Percentiles rank a stretch among this genome's conserved stretches.
Evolutionary conservation across 352 stramenopile species (phyloP).

Genomic region (Phytophthora brassicae): DNA sequence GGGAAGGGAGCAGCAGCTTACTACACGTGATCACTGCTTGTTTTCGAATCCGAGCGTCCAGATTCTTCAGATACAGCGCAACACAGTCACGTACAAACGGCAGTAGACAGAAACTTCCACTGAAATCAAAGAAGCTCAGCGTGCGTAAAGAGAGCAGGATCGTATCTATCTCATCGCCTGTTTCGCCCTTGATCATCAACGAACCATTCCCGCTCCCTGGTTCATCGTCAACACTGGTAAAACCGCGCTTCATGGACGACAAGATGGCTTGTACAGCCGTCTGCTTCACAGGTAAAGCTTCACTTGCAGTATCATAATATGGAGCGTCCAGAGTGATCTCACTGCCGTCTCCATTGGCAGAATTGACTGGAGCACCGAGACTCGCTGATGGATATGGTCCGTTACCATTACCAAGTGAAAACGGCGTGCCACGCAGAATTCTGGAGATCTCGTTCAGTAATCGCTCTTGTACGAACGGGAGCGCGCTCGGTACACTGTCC

Average conservation of each 20-base stretch:
- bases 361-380: constrained; percentile 4
- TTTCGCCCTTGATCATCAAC: constrained; percentile 80
- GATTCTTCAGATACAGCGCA: constrained; percentile 90
- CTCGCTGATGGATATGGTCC: constrained; percentile 17
- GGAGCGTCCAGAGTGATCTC: constrained; percentile 29
- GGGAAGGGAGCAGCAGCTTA: constrained; percentile 65
- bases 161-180: constrained; percentile 65
- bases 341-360: constrained; percentile 13
- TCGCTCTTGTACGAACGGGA: constrained; percentile 92
- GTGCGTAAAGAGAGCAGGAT: constrained; percentile 93
- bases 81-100: constrained; percentile 96
- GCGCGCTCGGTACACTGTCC: constrained; percentile 83
- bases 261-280: constrained; percentile 70
- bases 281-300: constrained; percentile 38
- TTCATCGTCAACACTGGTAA: constrained; percentile 39
- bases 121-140: constrained; percentile 93
- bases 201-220: constrained; percentile 18
- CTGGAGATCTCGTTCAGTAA: constrained; percentile 97
- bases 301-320: constrained; percentile 33
- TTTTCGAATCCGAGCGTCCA: constrained; percentile 88
- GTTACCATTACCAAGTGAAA: constrained; percentile 38
- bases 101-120: constrained; percentile 92
- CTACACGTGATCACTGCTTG: constrained; percentile 88
- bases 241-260: constrained; percentile 72
- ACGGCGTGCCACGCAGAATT: constrained; percentile 88